Evolutionary conservation across 305 asterid genomes (phyloP).

Genomic region (Coffea humblotiana): DNA sequence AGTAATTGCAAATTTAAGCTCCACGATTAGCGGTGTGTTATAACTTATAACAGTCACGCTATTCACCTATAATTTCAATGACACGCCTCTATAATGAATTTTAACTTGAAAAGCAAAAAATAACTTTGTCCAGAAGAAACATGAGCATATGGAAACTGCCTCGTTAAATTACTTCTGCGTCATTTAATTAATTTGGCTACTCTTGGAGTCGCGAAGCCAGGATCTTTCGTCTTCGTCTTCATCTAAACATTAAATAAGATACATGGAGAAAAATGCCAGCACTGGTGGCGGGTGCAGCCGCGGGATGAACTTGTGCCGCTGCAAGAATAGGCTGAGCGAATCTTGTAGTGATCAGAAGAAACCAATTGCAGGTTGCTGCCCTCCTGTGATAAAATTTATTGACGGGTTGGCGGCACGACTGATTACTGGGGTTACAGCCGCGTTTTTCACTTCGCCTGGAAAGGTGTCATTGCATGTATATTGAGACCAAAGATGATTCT

Average conservation of each 20-base stretch:
- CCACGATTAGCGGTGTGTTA: not conserved
- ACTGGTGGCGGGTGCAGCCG: not conserved
- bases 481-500: slow-evolving; percentile 50
- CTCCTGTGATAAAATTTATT: slow-evolving; percentile 24
- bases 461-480: slow-evolving; percentile 42
- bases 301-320: not conserved
- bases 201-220: not conserved
- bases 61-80: not conserved
- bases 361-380: slow-evolving; percentile 23
- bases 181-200: not conserved
- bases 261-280: not conserved
- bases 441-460: slow-evolving; percentile 48
- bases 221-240: too few relatives aligned
- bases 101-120: slow-evolving; percentile 3
- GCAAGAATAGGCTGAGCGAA: slow-evolving; percentile 12
- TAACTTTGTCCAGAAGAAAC: slow-evolving; percentile 12
- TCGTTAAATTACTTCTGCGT: not conserved
- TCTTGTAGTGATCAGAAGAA: slow-evolving; percentile 2
- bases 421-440: slow-evolving; percentile 32
- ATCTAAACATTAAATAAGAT: not conserved
- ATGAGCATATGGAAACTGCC: not conserved
- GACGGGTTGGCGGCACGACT: slow-evolving; percentile 41
- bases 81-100: not conserved
- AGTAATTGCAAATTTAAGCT: not conserved
- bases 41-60: not conserved